Evolutionary conservation across 345 rosid species (phyloP), one percentile per base, ranked within the genome.

Genomic region (Gossypium herbaceum): DNA sequence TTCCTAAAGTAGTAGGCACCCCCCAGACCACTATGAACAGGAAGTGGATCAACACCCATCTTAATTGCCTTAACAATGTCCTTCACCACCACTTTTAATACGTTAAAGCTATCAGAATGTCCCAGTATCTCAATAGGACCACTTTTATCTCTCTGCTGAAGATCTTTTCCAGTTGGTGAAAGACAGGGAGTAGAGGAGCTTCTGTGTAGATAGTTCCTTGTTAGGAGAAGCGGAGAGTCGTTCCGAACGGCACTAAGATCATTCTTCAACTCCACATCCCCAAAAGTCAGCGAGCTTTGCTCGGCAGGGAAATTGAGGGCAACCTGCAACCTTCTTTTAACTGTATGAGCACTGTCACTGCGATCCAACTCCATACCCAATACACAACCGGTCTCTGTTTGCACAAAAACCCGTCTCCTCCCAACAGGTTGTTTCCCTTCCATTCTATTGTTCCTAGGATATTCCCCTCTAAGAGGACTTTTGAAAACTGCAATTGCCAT

Each of bases 291-390:
- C 0, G 88, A 90, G 39, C 95, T 93, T 77, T 89, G 90, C 66
- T 96, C 98, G 1, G 89, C 89, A 0, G 99, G 88, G 59, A 93
- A 80, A 77, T 93, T 89, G 43, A 96, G 90, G 7, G 98, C 99
- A 62, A 96, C 48, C 87, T 93, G 98, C 83, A 96, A 78, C 89
- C 99, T 89, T 72, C 97, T 86, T 72, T 96, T 96, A 74, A 96
- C 97, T 0, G 95, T 93, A 73, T 96, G 97, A 11, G 87, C 99
- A 83, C 85, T 96, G 80, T 96, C 99, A 60, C 90, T 54, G 12
- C 99, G 97, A 80, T 96, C 98, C 77, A 96, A 78, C 81, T 96
- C 99, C 99, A 96, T 93, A n/a, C 94, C 98, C 79, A 93, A 78
- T 24, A 96, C 99, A 84, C 97, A 96, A 44, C 98, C 99, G 9